A percentile compares a stretch with the other conserved stretches of the same genome.
Conservation (phyloP, 108 stramenopile genomes). For the Pseudonitzschia multistriata region DNA sequence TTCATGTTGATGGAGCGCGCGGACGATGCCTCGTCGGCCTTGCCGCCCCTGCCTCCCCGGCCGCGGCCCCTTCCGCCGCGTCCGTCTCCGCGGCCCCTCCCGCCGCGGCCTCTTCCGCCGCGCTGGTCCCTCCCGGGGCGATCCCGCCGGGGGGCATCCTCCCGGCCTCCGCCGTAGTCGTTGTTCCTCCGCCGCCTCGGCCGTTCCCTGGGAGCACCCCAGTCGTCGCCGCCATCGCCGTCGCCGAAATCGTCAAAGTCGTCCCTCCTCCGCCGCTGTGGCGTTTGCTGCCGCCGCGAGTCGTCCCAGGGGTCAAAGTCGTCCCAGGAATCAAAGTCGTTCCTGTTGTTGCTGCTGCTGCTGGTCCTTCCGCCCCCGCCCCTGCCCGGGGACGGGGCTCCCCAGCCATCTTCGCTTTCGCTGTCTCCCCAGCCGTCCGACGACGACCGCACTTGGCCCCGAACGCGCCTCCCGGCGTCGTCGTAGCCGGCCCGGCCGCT, state of each 20-base stretch:
- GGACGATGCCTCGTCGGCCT: not conserved
- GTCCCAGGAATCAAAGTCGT: constrained; percentile 5
- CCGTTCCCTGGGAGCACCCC: not conserved
- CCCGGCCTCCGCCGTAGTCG: not conserved
- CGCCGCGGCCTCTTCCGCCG: not conserved
- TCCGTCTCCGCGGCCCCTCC: not conserved
- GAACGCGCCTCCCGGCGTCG: constrained; percentile 6
- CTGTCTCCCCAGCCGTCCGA: constrained; percentile 2
- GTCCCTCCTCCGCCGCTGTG: not conserved
- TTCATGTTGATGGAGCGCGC: constrained; percentile 71
- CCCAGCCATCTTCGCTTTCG: not conserved
- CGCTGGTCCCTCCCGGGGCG: not conserved
- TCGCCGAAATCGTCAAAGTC: not conserved
- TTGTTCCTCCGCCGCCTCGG: not conserved
- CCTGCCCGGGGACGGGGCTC: not conserved
- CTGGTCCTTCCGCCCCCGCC: not conserved
- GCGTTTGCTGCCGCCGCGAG: not conserved
- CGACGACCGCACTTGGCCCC: not conserved
- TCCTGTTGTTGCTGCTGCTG: not conserved
- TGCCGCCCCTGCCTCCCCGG: not conserved
- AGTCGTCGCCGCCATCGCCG: not conserved
- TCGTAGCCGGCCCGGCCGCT: not conserved
- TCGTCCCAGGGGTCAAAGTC: constrained; percentile 14
- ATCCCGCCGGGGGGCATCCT: no score
- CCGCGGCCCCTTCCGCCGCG: not conserved